Evolutionary conservation across 2,329 filamentous ascomycete species (phyloP), one percentile per base, ranked within the genome.

Genomic region (Cadophora sp.): DNA sequence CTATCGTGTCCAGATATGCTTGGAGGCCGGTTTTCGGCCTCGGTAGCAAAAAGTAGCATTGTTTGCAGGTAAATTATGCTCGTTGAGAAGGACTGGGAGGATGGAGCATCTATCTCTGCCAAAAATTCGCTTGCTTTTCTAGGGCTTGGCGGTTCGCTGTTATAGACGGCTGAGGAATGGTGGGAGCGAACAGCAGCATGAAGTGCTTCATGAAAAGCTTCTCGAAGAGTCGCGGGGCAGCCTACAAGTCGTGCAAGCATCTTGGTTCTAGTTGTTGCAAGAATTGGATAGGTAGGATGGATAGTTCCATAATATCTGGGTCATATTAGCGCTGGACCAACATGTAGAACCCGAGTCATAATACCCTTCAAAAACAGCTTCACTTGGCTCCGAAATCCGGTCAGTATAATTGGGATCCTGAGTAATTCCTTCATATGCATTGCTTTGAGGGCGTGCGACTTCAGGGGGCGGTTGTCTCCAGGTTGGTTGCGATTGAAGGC

Each of bases 261-360:
- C n/a, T 83, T 82, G 16, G 79, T 78, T 72, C 85, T 88, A 63
- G 80, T 86, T 62, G 82, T 82, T 1, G 89, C 85, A 14, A 93
- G 80, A 53, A 93, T 81, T 0, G 90, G 90, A 66, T 91, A 89
- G 3, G 86, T 85, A 16, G 87, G 87, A 72, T 93, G 90, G 22
- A 93, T 85, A 16, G 85, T 80, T 4, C 82, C 82, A 62, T 91
- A 84, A 71, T 92, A 93, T 70, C 86, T 89, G 64, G 9, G 14
- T n/a, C 20, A 53, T n/a, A 61, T 76, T 68, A 76, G 75, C 62
- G 56, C 62, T n/a, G 9, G 16, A 36, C 47, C 55, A 27, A 18
- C 18, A 20, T n/a, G 36, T 45, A 24, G 11, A 50, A 66, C 11
- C 56, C n/a, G 36, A 64, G 41, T 13, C 4, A 14, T 64, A 75